Conservation (phyloP, 495 filamentous ascomycete genomes). For the Alectoria sarmentosa region DNA sequence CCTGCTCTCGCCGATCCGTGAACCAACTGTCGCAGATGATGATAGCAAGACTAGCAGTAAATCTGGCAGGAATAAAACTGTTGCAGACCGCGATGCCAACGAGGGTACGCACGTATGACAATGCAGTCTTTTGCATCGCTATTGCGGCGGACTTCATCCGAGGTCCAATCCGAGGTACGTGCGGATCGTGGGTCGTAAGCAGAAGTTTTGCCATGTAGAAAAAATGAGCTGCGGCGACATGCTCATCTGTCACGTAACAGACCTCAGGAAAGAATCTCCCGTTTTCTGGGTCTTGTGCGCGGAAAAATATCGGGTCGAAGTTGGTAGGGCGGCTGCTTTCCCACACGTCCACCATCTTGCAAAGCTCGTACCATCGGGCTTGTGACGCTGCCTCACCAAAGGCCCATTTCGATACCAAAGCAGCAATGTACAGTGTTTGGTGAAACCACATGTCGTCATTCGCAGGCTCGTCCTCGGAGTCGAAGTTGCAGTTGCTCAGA, state of each 20-base stretch:
- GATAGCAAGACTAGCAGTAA: slow-evolving; percentile 8
- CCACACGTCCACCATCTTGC: slow-evolving; percentile 10
- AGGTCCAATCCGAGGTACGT: slow-evolving; percentile 6
- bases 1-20: slow-evolving; percentile 5
- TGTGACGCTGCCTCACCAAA: slow-evolving; percentile 9
- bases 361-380: slow-evolving; percentile 9
- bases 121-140: slow-evolving; percentile 9
- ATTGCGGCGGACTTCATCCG: slow-evolving; percentile 4
- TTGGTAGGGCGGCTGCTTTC: slow-evolving; percentile 1
- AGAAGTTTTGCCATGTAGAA: slow-evolving; percentile 7
- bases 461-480: not conserved
- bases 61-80: slow-evolving; percentile 5
- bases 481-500: not conserved
- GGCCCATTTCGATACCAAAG: slow-evolving; percentile 5
- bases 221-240: slow-evolving; percentile 12
- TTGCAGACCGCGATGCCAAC: slow-evolving; percentile 4
- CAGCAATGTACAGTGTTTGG: slow-evolving; percentile 2
- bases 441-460: slow-evolving; percentile 14
- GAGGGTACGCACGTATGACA: not conserved
- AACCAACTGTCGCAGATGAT: slow-evolving; percentile 9
- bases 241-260: slow-evolving; percentile 12
- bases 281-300: not conserved
- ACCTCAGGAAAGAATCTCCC: slow-evolving; percentile 14
- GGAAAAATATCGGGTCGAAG: slow-evolving; percentile 11
- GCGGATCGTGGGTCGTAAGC: slow-evolving; percentile 13